Conservation (phyloP, 768 basidiomycete species). For the Tricholoma terreum region DNA sequence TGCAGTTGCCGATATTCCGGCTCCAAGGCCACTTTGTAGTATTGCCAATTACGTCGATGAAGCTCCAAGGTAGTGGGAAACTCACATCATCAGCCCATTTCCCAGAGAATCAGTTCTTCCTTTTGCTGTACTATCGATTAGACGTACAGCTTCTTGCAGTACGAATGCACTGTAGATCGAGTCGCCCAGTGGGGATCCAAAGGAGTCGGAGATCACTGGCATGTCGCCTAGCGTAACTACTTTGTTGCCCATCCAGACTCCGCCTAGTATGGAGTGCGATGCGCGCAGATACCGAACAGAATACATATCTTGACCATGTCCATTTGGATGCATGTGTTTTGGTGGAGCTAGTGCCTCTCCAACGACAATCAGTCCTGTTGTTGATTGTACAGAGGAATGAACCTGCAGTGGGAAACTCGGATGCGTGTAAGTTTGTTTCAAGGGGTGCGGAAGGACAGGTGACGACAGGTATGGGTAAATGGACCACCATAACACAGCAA, state of each 20-base stretch:
- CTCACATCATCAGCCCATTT: constrained; percentile 73
- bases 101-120: constrained; percentile 35
- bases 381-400: constrained; percentile 61
- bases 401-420: constrained; percentile 58
- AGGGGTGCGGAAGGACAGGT: constrained; percentile 56
- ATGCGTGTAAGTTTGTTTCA: constrained; percentile 47
- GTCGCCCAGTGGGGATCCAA: constrained; percentile 58
- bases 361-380: constrained; percentile 83
- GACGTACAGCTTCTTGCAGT: constrained; percentile 79
- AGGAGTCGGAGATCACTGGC: constrained; percentile 46
- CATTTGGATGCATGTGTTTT: constrained; percentile 21
- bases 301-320: constrained; percentile 36
- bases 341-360: constrained; percentile 59
- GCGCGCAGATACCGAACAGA: constrained; percentile 61
- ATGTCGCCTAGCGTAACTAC: constrained; percentile 40
- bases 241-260: constrained; percentile 73
- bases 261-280: constrained; percentile 63
- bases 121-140: constrained; percentile 53
- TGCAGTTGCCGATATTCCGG: constrained; percentile 76
- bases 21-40: constrained; percentile 74
- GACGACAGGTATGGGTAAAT: constrained; percentile 40
- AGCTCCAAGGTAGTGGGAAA: constrained; percentile 5
- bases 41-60: constrained; percentile 11
- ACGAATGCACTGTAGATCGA: constrained; percentile 84
- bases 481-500: constrained; percentile 35